Evolutionary conservation across 345 rosid genomes (phyloP), one percentile per base, ranked within the genome.

Genomic region (Camelina sativa): DNA sequence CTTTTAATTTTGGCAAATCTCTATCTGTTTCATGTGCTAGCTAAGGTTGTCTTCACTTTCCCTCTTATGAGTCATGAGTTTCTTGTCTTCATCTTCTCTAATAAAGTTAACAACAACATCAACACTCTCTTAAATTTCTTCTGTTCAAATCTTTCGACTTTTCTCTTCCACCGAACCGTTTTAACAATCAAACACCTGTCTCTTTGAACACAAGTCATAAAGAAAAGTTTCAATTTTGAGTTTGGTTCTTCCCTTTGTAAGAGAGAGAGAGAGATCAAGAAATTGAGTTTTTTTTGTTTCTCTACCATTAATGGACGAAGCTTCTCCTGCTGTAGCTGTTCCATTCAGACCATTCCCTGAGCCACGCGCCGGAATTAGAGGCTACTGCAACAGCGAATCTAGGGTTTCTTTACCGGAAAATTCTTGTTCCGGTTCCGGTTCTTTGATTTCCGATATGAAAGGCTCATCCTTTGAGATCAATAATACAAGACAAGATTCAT

Each of bases 281-380:
- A 19, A 20, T 43, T 43, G n/a, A 5, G 28, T 11, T 10, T 19
- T 0, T 8, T 17, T 8, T 19, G 3, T 62, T 12, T 23, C 8
- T 48, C 1, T 50, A 8, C 51, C 19, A 58, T 40, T 69, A 35
- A 83, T 85, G 88, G 92, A 88, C 79, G 86, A 85, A 37, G 73
- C 75, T 46, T 81, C 89, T 74, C 70, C 83, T 4, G 78, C 82
- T 0, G 75, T 85, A 20, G 69, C 84, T 40, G 81, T 80, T 67
- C 89, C 91, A 16, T 76, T 86, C 72, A 74, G 78, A 47, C 65
- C 86, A 3, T 53, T 76, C 54, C 8, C 72, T 10, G 69, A 81
- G 3, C 30, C 81, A 38, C 80, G 73, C 70, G 23, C 80, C 53
- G 85, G 87, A 30, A 23, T 73, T 19, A 78, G 75, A 69, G 44